Conservation (phyloP, 495 filamentous ascomycete genomes). For the Lepidopterella palustris region DNA sequence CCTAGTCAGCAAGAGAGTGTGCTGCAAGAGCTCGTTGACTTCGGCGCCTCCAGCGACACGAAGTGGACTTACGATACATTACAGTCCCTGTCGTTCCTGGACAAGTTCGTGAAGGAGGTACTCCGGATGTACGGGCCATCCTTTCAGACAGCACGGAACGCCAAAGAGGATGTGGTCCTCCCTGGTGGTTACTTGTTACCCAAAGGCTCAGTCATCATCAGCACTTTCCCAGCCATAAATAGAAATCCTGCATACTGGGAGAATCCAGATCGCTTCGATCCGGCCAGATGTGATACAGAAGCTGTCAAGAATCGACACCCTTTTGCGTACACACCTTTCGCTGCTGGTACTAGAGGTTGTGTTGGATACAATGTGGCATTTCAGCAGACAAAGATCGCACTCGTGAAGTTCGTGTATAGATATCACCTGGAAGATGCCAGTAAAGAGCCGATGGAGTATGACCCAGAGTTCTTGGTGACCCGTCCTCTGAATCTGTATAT, state of each 20-base stretch:
- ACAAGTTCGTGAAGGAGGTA: constrained; percentile 53
- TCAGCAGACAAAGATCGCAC: too few relatives aligned
- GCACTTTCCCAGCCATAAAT: constrained; percentile 46
- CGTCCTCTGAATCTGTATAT: too few relatives aligned
- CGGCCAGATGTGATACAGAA: too few relatives aligned
- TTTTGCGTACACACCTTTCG: too few relatives aligned
- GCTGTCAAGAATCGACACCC: too few relatives aligned
- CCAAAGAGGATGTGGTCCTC: constrained; percentile 46
- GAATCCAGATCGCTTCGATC: constrained; percentile 47
- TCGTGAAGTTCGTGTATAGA: too few relatives aligned
- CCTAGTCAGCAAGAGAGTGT: constrained; percentile 47
- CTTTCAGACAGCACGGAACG: constrained; percentile 50
- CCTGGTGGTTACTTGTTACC: constrained; percentile 51
- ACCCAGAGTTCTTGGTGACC: too few relatives aligned
- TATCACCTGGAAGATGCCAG: too few relatives aligned
- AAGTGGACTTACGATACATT: constrained; percentile 40
- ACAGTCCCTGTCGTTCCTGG: constrained; percentile 42
- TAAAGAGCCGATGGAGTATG: too few relatives aligned
- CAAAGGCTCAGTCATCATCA: constrained; percentile 44
- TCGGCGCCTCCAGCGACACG: constrained; percentile 39
- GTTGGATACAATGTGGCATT: too few relatives aligned
- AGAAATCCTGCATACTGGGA: constrained; percentile 48
- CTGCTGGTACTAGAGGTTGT: too few relatives aligned
- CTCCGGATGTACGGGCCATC: constrained; percentile 51
- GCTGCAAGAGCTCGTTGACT: constrained; percentile 49